phyloP scores from a whole-genome alignment of 441 rosid species.

The Erodium moschatum region DNA sequence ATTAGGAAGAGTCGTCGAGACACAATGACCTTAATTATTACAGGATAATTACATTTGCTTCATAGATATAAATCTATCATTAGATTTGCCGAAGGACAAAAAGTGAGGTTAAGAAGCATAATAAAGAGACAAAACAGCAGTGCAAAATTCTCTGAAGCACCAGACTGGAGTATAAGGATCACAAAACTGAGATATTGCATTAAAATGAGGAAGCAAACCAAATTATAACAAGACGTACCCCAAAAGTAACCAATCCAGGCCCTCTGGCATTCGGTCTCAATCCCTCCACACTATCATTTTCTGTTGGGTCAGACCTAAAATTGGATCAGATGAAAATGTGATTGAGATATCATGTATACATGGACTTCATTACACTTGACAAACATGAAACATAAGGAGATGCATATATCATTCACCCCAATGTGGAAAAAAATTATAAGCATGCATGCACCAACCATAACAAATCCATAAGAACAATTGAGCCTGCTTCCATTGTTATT shows the following conservation, averaged over 20 bases:
- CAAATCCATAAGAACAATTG: constrained; percentile 94
- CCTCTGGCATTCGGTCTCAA: constrained; percentile 98
- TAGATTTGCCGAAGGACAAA: background rate
- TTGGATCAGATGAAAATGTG: constrained; percentile 11
- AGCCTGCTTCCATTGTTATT: constrained; percentile 95
- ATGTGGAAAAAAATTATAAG: background rate
- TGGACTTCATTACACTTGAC: background rate
- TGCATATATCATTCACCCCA: background rate
- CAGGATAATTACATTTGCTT: background rate
- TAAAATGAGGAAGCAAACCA: background rate
- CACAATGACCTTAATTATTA: background rate
- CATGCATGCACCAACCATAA: constrained; percentile 51
- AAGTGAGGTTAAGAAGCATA: background rate
- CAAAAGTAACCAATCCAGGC: constrained; percentile 93
- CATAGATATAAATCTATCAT: background rate
- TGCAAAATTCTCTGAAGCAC: background rate
- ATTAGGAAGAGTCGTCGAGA: background rate
- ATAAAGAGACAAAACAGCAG: background rate
- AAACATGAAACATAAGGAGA: constrained; percentile 10
- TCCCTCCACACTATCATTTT: constrained; percentile 98
- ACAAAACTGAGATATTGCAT: background rate
- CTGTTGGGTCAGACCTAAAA: constrained; percentile 98
- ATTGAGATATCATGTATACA: constrained; percentile 8
- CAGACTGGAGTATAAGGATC: background rate
- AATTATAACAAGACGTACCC: constrained; percentile 46